These are phyloP conservation scores for Fomes fomentarius DNA, from an alignment of 1,284 basidiomycete genomes.

Conservation along the genomic window DNA sequence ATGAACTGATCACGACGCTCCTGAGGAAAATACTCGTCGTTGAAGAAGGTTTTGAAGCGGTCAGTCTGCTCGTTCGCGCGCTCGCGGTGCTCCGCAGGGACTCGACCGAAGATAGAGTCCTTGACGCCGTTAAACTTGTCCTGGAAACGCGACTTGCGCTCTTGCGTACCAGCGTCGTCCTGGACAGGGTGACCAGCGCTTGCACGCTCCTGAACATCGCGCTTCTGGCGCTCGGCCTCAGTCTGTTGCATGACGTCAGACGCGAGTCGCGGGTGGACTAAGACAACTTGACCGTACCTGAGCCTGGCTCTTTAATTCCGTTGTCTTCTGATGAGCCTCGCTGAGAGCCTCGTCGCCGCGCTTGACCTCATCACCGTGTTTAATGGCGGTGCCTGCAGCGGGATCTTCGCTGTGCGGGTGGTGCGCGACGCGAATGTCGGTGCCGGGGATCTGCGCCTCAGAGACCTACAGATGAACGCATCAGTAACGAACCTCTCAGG, in stretches of 20 bases:
- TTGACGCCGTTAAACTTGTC: slow-evolving; percentile 46
- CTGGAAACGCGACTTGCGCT: slow-evolving; percentile 54
- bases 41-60: slow-evolving; percentile 67
- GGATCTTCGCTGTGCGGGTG: slow-evolving; percentile 42
- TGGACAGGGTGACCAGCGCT: slow-evolving; percentile 24
- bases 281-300: slow-evolving; percentile 21
- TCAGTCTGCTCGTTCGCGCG: slow-evolving; percentile 52
- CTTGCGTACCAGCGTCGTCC: slow-evolving; percentile 43
- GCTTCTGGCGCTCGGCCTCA: slow-evolving; percentile 34
- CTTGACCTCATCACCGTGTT: slow-evolving; percentile 40
- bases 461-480: slow-evolving; percentile 35
- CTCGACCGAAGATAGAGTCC: slow-evolving; percentile 51
- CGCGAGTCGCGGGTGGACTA: no score
- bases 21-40: slow-evolving; percentile 84
- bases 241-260: slow-evolving; percentile 4
- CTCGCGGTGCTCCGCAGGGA: slow-evolving; percentile 67
- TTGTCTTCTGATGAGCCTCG: slow-evolving; percentile 23
- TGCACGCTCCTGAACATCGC: slow-evolving; percentile 20
- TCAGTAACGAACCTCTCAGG: slow-evolving; percentile 5
- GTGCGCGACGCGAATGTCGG: slow-evolving; percentile 44
- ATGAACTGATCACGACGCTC: slow-evolving; percentile 86
- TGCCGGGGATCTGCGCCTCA: slow-evolving; percentile 52
- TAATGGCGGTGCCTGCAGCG: slow-evolving; percentile 27
- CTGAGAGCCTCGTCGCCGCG: slow-evolving; percentile 33
- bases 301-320: slow-evolving; percentile 24